Base-by-base conservation (phyloP, 2,329 filamentous ascomycete genomes). In the Phialocephala sp. region DNA sequence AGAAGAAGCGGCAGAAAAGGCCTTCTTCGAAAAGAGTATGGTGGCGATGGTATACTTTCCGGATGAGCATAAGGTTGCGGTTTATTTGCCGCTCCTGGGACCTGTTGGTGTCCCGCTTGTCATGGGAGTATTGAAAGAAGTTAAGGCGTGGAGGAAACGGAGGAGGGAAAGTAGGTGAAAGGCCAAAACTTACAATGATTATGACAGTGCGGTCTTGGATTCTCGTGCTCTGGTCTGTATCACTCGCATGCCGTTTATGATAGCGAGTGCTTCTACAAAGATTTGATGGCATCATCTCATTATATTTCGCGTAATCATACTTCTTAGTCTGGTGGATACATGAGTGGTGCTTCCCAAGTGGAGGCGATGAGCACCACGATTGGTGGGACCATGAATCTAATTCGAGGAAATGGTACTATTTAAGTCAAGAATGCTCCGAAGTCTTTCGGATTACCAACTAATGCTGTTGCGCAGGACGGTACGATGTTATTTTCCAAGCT, bases 21-120 rank as follows among this genome's bases (percentile, higher is more conserved):
- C 94, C 0, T 99, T 99, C 79, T 99, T 99, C 72, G 95, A 99
- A 79, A 97, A 97, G 80, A 97, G 92, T 75, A 99, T 99, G 95
- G 95, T 99, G 14, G 95, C 94, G 0, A 95, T 98, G 80, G 89
- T 98, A 1, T 99, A 98, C 78, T 99, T 99, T 78, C 95, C 95
- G 0, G 95, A 99, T 75, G 95, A 99, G 80, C 95, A 99, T 78
- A 99, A 98, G 79, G 87, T 99, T 27, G 95, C 95, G 0, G 95
- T 99, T 0, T 99, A 99, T 77, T 80, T 99, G 72, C 95, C 95
- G 1, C 80, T 99, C 12, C 80, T 99, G 47, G 95, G 95, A 0
- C 95, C 95, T 0, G 89, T 98, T 47, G 93, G 92, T 4, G 94
- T 98, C 14, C 95, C 95, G 43, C 80, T 99, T 59, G 77, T 97